Base-by-base conservation (phyloP, 371 early-diverging fungal species). In the Mortierella sp. region DNA sequence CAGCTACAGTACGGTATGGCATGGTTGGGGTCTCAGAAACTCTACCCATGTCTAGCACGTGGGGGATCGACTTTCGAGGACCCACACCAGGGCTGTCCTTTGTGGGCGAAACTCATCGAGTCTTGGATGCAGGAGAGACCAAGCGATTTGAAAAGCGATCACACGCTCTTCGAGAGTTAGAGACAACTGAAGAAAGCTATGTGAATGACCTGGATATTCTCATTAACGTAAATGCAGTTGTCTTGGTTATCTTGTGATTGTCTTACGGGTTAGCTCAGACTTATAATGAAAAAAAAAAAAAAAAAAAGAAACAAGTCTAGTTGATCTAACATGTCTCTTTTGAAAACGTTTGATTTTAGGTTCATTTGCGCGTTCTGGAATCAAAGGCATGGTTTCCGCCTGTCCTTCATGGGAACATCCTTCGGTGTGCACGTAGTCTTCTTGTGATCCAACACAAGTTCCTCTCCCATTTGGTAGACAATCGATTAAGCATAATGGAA, bases 191-290 rank as follows among this genome's bases (percentile, higher is more conserved):
- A 46, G 66, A 66, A 25, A 79, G 63, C 15, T 79, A 73, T 23
- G 73, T 79, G 18, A 51, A 73, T 12, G 80, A 79, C 46, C 37
- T 79, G 16, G 80, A 79, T 23, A 57, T 65, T 9, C 63, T 79
- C 12, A 23, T 64, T 14, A 52, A 73, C 53, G 80, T 79, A 70
- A 68, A 72, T 30, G 37, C 37, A 9, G 9, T n/a, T 37, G 9
- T 9, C 37, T 9, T 9, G 37, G 14, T 28, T 18, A 25, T 0
- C 25, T 50, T 25, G 1, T 16, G 0, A 11, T 55, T 52, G 45
- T 18, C 14, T n/a, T 21, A 52, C 9, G 9, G 21, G 9, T 4
- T 53, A 9, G 37, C 9, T 37, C 37, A 9, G 3, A 37, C 37
- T 9, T 9, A 37, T 37, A 3, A 37, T 37, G 37, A 9, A 5